Conservation (phyloP, 768 basidiomycete genomes). For the Pleurotus eryngii region DNA sequence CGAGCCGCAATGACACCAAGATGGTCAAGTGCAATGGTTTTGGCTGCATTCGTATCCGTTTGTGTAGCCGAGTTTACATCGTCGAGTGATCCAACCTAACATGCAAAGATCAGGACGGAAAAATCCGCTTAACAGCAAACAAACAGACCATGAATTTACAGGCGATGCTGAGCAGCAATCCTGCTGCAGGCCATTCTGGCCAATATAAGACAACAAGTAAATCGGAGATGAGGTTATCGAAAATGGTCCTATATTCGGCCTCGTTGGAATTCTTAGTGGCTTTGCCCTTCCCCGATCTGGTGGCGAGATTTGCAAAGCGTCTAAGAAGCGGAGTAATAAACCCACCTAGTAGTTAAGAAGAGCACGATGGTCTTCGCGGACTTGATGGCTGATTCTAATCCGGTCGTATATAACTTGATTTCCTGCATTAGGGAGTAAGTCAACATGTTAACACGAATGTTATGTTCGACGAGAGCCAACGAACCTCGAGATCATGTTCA, state of each 20-base stretch:
- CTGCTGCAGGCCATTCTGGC: slow-evolving; percentile 97
- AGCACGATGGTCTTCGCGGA: slow-evolving; percentile 82
- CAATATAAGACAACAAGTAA: slow-evolving; percentile 84
- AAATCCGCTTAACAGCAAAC: not conserved
- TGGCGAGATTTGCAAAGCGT: not conserved
- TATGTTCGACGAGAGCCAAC: slow-evolving; percentile 3
- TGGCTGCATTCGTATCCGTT: slow-evolving; percentile 79
- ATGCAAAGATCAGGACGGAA: not conserved
- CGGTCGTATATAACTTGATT: slow-evolving; percentile 64
- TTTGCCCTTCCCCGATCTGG: slow-evolving; percentile 82
- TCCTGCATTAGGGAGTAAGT: slow-evolving; percentile 40
- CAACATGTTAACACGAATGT: not conserved
- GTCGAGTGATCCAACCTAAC: slow-evolving; percentile 76
- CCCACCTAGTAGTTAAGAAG: slow-evolving; percentile 67
- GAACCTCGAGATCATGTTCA: slow-evolving; percentile 65
- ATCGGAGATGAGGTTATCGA: slow-evolving; percentile 89
- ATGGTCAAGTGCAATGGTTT: slow-evolving; percentile 89
- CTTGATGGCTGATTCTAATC: slow-evolving; percentile 77
- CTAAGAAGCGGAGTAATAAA: not conserved
- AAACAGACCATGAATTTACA: slow-evolving; percentile 78
- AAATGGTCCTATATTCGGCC: slow-evolving; percentile 88
- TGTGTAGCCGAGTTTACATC: slow-evolving; percentile 69
- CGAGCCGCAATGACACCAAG: slow-evolving; percentile 89
- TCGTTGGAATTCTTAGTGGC: slow-evolving; percentile 89
- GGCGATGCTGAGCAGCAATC: slow-evolving; percentile 73